Conservation (phyloP, 805 yeast species). For the Yamadazyma ubonensis region DNA sequence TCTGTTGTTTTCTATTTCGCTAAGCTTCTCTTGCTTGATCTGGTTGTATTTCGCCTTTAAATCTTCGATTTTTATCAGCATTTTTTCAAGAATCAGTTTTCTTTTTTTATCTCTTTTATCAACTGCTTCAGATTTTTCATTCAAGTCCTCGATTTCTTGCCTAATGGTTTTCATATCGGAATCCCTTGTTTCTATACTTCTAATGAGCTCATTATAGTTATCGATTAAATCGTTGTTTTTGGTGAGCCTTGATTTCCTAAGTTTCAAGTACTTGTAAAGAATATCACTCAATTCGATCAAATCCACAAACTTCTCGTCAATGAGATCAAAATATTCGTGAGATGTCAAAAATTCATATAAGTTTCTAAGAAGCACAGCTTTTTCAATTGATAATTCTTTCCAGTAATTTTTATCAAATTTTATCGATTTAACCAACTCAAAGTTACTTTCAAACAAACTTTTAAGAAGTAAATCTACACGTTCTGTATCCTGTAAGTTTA, state of each 20-base stretch:
- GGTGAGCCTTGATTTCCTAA: slow-evolving; percentile 33
- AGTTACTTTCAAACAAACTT: slow-evolving; percentile 57
- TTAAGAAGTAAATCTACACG: slow-evolving; percentile 46
- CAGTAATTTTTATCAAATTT: slow-evolving; percentile 66
- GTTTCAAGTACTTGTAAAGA: slow-evolving; percentile 54
- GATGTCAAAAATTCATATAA: slow-evolving; percentile 64
- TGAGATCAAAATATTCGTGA: slow-evolving; percentile 47
- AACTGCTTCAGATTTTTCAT: slow-evolving; percentile 9
- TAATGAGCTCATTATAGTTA: slow-evolving; percentile 17
- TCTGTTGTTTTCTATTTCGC: slow-evolving; percentile 18
- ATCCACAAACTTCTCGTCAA: slow-evolving; percentile 77
- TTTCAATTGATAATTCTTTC: slow-evolving; percentile 69
- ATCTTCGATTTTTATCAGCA: slow-evolving; percentile 9
- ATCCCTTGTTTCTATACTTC: slow-evolving; percentile 7
- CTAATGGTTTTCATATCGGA: slow-evolving; percentile 7
- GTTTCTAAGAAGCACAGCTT: slow-evolving; percentile 67
- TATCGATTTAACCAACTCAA: slow-evolving; percentile 60
- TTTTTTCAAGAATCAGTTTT: slow-evolving; percentile 6
- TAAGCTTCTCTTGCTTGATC: slow-evolving; percentile 7
- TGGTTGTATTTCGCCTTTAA: slow-evolving; percentile 6
- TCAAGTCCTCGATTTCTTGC: slow-evolving; percentile 7
- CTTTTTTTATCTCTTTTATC: slow-evolving; percentile 18
- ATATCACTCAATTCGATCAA: slow-evolving; percentile 65
- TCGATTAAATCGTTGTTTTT: slow-evolving; percentile 23
- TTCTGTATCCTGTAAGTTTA: slow-evolving; percentile 70